Base-by-base conservation (phyloP, 495 filamentous ascomycete genomes). In the Penicillium dipodomyicola region DNA sequence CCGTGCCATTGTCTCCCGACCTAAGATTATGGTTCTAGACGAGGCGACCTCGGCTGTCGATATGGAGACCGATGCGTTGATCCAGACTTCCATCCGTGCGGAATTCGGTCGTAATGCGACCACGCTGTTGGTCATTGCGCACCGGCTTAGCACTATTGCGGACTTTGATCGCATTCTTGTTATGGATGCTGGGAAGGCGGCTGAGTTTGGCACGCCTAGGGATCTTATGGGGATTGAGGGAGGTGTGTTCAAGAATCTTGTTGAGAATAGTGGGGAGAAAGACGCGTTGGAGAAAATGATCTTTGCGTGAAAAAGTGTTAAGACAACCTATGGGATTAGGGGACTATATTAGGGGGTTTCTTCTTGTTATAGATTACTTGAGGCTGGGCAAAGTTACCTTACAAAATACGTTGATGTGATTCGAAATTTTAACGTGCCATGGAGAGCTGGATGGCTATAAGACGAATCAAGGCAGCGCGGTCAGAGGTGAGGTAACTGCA, bases 11-110 rank as follows among this genome's bases (percentile, higher is more conserved):
- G 85, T 95, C 30, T 77, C 84, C 5, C 80, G 84, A 0, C 89
- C 90, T 11, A 88, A 88, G 62, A 86, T 96, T 57, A 87, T 96
- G 82, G 84, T 96, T 9, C 79, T 96, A 10, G 92, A 96, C 65
- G 92, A 96, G 72, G 92, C 92, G 0, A 96, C 92, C 0, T 88
- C 84, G 5, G 89, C 92, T 3, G 90, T 96, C 5, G 92, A 96
- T 69, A 91, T 90, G 86, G 82, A 85, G 37, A 94, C 89, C 0
- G 92, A 96, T 68, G 76, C 81, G 6, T 73, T 92, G 15, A 94
- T 96, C 59, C 90, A 96, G 72, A 79, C 86, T 12, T 87, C 82
- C 47, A 95, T 96, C 58, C 81, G 90, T 15, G 84, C 88, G 46
- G 89, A 92, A 67, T 95, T 94, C 53, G 74, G 72, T 10, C 80